phyloP scores from a whole-genome alignment of 2,329 filamentous ascomycete species.

The Alternaria triticimaculans region DNA sequence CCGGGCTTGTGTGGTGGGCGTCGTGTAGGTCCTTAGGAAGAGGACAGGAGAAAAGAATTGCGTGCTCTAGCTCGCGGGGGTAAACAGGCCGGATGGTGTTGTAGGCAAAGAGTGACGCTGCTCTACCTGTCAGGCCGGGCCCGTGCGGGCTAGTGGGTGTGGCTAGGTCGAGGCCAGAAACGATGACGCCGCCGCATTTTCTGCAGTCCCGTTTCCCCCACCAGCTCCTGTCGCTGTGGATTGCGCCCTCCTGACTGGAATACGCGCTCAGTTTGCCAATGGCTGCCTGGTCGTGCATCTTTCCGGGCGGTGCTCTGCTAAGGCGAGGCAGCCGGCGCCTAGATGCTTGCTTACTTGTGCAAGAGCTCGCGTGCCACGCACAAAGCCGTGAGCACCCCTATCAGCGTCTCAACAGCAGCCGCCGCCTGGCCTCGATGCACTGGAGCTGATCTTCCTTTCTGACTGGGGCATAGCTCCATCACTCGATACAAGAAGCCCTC shows the following conservation, averaged over 20 bases:
- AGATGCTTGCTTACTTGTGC: not conserved
- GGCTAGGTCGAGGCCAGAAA: conserved; percentile 19
- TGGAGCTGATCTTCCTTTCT: not conserved
- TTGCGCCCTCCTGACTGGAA: not conserved
- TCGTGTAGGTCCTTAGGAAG: not conserved
- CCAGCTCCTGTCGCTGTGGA: conserved; percentile 8
- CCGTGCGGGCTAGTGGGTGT: conserved; percentile 11
- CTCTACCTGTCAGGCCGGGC: conserved; percentile 16
- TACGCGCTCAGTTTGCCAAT: conserved; percentile 5
- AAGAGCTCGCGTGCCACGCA: conserved; percentile 32
- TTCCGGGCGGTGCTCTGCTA: conserved; percentile 13
- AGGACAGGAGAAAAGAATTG: conserved; percentile 18
- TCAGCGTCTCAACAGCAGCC: conserved; percentile 2
- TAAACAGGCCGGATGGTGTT: conserved; percentile 28
- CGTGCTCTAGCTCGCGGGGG: conserved; percentile 27
- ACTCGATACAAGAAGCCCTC: not conserved
- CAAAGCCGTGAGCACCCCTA: conserved; percentile 2
- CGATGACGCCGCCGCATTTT: conserved; percentile 28
- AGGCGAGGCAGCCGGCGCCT: conserved; percentile 17
- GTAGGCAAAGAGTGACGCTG: conserved; percentile 20
- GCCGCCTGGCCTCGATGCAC: not conserved
- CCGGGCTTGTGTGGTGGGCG: conserved; percentile 4
- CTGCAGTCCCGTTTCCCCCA: conserved; percentile 18
- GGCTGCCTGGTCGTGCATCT: not conserved
- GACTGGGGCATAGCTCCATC: not conserved